Evolutionary conservation across 2,329 filamentous ascomycete species (phyloP), one percentile per base, ranked within the genome.

Genomic region (Fusarium drepaniforme): DNA sequence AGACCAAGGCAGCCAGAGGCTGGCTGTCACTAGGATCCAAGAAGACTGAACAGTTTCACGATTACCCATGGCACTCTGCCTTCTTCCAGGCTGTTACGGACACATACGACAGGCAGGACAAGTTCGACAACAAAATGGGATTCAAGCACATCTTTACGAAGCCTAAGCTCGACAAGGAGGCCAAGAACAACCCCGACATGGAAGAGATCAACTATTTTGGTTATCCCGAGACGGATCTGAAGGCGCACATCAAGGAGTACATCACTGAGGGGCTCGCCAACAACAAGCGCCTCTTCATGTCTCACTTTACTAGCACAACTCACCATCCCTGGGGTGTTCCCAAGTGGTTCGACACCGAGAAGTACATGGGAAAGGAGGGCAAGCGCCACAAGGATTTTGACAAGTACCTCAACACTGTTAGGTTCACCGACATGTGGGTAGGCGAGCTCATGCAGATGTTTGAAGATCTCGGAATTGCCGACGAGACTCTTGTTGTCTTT

Each of bases 11-110:
- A 16, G 23, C 67, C 37, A 49, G 70, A 9, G 57, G 64, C 11
- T 75, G 70, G 73, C 53, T 67, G 63, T 53, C 46, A 4, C 33
- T 60, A n/a, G 61, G 38, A n/a, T 30, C 56, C n/a, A 46, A 46
- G 28, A 64, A 64, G 15, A 61, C 72, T 7, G n/a, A 68, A 58
- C 72, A 78, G 56, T 82, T 78, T 30, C 77, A 73, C 23, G 69
- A 75, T 1, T 78, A 75, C 23, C 75, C 70, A 18, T 84, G 82
- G 82, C 75, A 75, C 6, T 78, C 80, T 8, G 68, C 68, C 8
- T 83, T 82, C 65, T 80, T 83, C 68, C 81, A 83, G 70, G 81
- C 82, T 5, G 81, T 82, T 8, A 82, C 81, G 6, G 75, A 80
- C 35, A 64, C 68, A 6, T 84, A 81, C 67, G 82, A 84, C 37